Evolutionary conservation across 2,329 filamentous ascomycete genomes (phyloP), one percentile per base, ranked within the genome.

Genomic region (Fusarium virguliforme): DNA sequence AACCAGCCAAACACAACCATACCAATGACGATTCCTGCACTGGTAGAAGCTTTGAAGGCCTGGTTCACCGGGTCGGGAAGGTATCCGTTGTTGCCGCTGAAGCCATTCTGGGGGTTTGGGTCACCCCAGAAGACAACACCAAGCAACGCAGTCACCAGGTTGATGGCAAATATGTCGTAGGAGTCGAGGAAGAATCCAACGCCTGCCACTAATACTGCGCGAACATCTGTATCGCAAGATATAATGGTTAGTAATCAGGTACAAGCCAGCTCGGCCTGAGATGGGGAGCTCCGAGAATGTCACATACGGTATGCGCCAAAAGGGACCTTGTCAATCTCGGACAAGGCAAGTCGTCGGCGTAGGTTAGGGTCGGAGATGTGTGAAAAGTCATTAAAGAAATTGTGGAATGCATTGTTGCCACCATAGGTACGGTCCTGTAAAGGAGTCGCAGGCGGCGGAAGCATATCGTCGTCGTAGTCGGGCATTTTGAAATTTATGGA

Each of bases 121-220:
- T 84, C 84, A 69, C 88, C 84, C 88, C 92, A 96, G 79, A 91
- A 96, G 54, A 94, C 92, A 13, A 95, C 86, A 48, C 93, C 93
- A 13, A 95, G 82, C 78, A 95, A 88, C 50, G 86, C 87, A 2
- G 90, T 91, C 54, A 92, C 87, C 53, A 95, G 84, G 78, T 92
- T 93, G 79, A 94, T 92, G 76, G 93, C 91, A 79, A 96, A 96
- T 74, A 94, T 93, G 73, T 89, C 90, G 82, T 95, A 95, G 12
- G 92, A 91, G 79, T 95, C 93, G 51, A 93, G 91, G 78, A 95
- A 94, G 84, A 96, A 95, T 57, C 93, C 93, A 64, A 94, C 90
- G 54, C 93, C 93, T 28, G 93, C 92, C 3, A 95, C 92, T 7
- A 92, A 81, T 4, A 94, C 86, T 60, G 92, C 91, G 51, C 92